Evolutionary conservation across 371 early-diverging fungal genomes (phyloP), one percentile per base, ranked within the genome.

Genomic region (Mortierella sp.): DNA sequence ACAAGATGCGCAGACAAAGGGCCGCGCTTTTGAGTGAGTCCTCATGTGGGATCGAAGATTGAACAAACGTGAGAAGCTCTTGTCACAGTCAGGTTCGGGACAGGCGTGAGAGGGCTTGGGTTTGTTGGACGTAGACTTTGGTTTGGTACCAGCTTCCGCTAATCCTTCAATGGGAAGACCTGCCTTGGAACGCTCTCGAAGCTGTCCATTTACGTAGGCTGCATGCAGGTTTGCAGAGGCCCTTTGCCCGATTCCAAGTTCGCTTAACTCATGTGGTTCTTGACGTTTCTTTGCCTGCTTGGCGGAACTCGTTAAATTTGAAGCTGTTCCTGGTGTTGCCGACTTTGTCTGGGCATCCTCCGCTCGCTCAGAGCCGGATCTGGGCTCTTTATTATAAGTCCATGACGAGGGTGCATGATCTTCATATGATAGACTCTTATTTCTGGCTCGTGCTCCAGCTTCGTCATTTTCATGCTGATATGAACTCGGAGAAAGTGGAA

Each of bases 191-290:
- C 73, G 79, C 32, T 78, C 79, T 62, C 61, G 65, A 28, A 78
- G 26, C 28, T 78, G 79, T 1, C 71, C 70, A 20, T 63, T 78
- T 30, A 78, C 74, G 32, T 78, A 78, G 14, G 79, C 79, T 1
- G 79, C 79, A 64, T 78, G 79, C 11, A 78, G 45, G n/a, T 78
- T 78, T 22, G 79, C 79, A 32, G 79, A 78, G 14, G 79, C 79
- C 45, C 79, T 37, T 43, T 78, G 79, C 6, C 79, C 79, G 35
- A 78, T 78, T 12, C 79, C 79, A 20, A 78, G 68, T 49, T 78
- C 79, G 24, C 79, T 78, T 60, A 78, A 37, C 49, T 78, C 79
- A 26, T 59, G 71, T 9, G 79, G 79, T 45, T 78, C 79, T 55
- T 70, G 67, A 26, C 79, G 74, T 37, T 67, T 73, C 55, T 70